Base-by-base conservation (phyloP, 352 stramenopile genomes). In the Phytophthora melonis region DNA sequence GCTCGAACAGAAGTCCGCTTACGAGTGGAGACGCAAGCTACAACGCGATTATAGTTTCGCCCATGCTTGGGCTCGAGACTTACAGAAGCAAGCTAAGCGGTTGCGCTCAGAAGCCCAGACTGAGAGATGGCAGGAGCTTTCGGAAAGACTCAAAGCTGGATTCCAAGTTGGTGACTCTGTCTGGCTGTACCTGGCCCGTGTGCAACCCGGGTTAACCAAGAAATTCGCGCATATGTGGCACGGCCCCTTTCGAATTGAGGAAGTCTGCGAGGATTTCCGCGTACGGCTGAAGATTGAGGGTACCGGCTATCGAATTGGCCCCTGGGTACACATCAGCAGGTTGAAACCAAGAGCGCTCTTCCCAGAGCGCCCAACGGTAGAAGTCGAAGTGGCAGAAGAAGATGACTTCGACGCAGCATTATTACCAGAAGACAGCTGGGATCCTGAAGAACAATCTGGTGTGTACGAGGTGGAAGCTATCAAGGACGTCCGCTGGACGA, bases 141-240 rank as follows among this genome's bases (percentile, higher is more conserved):
- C 54, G 6, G 54, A 60, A 25, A 30, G 27, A 11, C 13, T 60
- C 14, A 60, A 45, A 16, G 5, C 27, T 7, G 27, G 54, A 30
- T 60, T 60, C 18, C 4, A 45, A 18, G 32, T 43, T 9, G 54
- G 54, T 8, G 30, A 60, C 25, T 11, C 54, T 3, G 54, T 60
- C 9, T 60, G 30, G 54, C 27, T 60, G 18, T 60, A 60, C 6
- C 25, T 60, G n/a, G 25, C 54, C 5, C 25, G 41, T 16, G 54
- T 45, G 6, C 54, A 60, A 18, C 16, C 54, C 21, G 54, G 54
- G 8, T 14, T 60, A 30, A 60, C 25, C 6, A 21, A 25, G 27
- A 60, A 60, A n/a, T 25, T 60, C 7, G 54, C 54, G 2, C 54
- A 47, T n/a, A 7, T 49, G 11, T 60, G 54, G 14, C 54, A 59